These are phyloP conservation scores for Fusarium annulatum DNA, from an alignment of 2,329 filamentous ascomycete genomes.

Conservation along the genomic window DNA sequence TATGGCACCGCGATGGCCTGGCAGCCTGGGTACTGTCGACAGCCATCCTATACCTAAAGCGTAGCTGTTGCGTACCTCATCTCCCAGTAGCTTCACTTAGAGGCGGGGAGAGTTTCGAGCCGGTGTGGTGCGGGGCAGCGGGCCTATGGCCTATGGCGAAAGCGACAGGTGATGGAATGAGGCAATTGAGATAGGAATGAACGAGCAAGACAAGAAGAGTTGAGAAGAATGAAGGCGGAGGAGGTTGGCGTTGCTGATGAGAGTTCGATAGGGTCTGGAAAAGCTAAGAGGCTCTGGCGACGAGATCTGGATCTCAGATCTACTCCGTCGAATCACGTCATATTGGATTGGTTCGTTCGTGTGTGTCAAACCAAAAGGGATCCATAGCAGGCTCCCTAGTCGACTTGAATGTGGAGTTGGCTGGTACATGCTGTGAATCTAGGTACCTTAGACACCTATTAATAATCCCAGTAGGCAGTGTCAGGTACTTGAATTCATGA, in stretches of 20 bases:
- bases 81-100: constrained; percentile 14
- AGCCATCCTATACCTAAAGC: constrained; percentile 36
- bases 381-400: neutral
- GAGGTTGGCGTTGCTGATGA: constrained; percentile 8
- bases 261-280: neutral
- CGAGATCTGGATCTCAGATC: constrained; percentile 9
- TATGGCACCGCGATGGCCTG: constrained; percentile 4
- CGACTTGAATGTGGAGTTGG: neutral
- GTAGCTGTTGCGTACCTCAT: constrained; percentile 24
- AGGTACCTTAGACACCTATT: neutral
- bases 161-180: constrained; percentile 34
- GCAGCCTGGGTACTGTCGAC: neutral
- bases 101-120: constrained; percentile 35
- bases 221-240: constrained; percentile 37
- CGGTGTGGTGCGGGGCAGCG: constrained; percentile 29
- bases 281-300: neutral
- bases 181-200: constrained; percentile 27
- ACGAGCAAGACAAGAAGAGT: constrained; percentile 16
- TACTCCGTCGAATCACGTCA: neutral
- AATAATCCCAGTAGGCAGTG: neutral
- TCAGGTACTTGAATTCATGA: neutral
- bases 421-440: neutral
- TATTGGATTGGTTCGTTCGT: neutral
- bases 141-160: constrained; percentile 20
- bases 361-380: neutral